Conservation (phyloP, 768 basidiomycete species). For the Termitomyces sp. region DNA sequence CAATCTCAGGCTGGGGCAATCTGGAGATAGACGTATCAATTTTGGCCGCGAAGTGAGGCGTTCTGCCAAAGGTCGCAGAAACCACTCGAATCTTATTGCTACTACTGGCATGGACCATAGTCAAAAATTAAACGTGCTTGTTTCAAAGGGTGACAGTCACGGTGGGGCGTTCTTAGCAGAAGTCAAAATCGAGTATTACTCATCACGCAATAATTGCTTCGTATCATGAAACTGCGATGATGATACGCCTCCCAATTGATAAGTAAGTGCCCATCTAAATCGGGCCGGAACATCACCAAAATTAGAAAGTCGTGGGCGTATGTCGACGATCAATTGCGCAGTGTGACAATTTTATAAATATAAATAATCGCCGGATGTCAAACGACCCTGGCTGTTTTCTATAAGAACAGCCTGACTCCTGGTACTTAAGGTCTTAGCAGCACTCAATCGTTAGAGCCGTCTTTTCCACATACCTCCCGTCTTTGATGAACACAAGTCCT, state of each 20-base stretch:
- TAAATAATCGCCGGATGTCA: conserved; percentile 8
- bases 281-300: conserved; percentile 10
- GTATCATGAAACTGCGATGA: too few species aligned
- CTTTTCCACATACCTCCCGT: not conserved
- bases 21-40: not conserved
- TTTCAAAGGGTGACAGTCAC: too few species aligned
- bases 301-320: conserved; percentile 12
- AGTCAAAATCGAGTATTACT: too few species aligned
- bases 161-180: too few species aligned
- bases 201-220: too few species aligned
- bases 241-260: too few species aligned
- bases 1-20: not conserved
- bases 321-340: conserved; percentile 6
- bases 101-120: too few species aligned
- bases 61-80: not conserved
- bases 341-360: conserved; percentile 8
- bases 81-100: not conserved
- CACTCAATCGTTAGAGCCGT: not conserved
- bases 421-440: not conserved
- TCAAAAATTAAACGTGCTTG: too few species aligned
- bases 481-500: conserved; percentile 23
- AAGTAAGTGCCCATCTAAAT: not conserved
- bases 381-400: not conserved
- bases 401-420: conserved; percentile 3
- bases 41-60: not conserved